Evolutionary conservation across 140 eudicot genomes (phyloP), one percentile per base, ranked within the genome.

Genomic region (Flaveria floridana): DNA sequence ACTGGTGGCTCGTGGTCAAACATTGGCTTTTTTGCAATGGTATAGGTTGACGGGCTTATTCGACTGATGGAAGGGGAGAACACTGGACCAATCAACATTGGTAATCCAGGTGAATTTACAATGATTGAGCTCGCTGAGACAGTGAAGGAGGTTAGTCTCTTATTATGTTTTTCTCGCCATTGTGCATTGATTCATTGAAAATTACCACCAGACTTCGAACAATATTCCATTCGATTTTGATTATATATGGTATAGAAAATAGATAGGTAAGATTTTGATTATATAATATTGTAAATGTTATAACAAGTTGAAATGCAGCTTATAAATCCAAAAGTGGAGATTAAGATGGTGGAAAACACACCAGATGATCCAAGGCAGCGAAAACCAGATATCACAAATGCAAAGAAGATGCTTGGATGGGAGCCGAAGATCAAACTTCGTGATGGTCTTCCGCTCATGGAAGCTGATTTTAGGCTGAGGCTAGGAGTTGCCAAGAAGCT

Each of bases 401-500:
- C 91, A 6, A 86, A 84, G 64, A 80, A 84, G 59, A 65, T 84
- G 55, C 88, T 86, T 59, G 88, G 91, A 4, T 86, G 91, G 91
- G 91, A 86, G 71, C 91, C 91, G 1, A 86, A 81, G 81, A 80
- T 86, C 68, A 84, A 81, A 70, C 34, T 86, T 75, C 71, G 88
- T 7, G 91, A 86, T 25, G 91, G 91, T 14, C 91, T 86, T 58
- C 91, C 91, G 3, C 86, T 86, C 70, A 86, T 86, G 91, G 91
- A 89, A 63, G 91, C 84, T 6, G 93, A 91, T 82, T 91, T 91
- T 79, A 84, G 97, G 51, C 77, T 69, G 61, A 89, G 97, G 86
- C 96, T 91, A 15, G 94, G 81, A 41, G 91, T 87, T 62, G 70
- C 84, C 28, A 87, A 85, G 66, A 87, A 89, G 65, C 62, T 65